Evolutionary conservation across 306 rosid genomes (phyloP), one percentile per base, ranked within the genome.

Genomic region (Prunus campanulata): DNA sequence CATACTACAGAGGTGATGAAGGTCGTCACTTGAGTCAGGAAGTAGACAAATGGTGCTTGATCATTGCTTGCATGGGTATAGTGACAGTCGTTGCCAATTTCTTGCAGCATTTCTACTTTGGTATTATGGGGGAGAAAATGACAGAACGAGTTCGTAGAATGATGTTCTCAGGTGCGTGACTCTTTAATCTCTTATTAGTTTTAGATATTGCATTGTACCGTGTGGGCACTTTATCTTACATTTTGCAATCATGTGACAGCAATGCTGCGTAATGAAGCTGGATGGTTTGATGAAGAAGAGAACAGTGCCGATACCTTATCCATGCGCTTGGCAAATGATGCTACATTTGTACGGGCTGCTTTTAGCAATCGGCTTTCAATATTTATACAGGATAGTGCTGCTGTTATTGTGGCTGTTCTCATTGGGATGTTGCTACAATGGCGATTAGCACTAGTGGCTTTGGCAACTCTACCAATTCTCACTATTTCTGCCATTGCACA

Each of bases 71-170:
- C 90, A 96, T 96, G 98, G 99, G 99, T 66, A 50, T 96, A 50
- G 96, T 92, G 74, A 96, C 99, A 52, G 99, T 96, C 46, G 83
- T 96, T 79, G 99, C 99, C 86, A 96, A 96, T 85, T 96, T 96
- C 83, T 84, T 96, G 85, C 99, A 96, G 86, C 99, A 96, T 86
- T 96, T 96, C 85, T 96, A 96, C 89, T 96, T 96, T 71, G 99
- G 99, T 73, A 96, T 96, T 60, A 96, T 96, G 99, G 99, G 99
- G 75, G 99, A 96, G 91, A 96, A 96, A 86, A 96, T 96, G 99
- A 96, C 99, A 12, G 99, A 96, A 75, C 90, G 99, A 75, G 99
- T 96, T 82, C 86, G 99, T 79, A 96, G 99, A 96, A 96, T 96
- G 99, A 96, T 96, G 99, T 96, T 96, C 78, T 96, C 99, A 88